These are phyloP conservation scores for Elaeagnus macrophylla DNA, from an alignment of 306 rosid genomes.

Conservation along the genomic window DNA sequence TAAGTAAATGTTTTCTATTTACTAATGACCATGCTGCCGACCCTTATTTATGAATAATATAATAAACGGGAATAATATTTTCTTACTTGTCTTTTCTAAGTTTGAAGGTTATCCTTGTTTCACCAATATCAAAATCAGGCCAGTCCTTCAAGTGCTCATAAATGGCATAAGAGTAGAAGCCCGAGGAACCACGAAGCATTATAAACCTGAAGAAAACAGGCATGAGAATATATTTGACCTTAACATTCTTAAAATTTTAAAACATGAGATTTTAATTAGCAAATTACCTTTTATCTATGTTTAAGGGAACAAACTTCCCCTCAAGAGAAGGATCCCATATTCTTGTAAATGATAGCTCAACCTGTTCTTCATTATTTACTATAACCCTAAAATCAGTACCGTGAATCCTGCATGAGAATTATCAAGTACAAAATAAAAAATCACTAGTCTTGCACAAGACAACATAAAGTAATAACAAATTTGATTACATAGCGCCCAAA, in stretches of 20 bases:
- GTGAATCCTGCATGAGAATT: constrained; percentile 59
- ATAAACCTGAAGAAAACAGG: constrained; percentile 47
- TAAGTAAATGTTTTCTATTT: no score
- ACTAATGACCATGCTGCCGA: no score
- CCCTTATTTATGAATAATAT: neutral
- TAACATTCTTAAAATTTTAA: constrained; percentile 4
- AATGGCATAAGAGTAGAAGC: constrained; percentile 82
- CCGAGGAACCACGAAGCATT: constrained; percentile 73
- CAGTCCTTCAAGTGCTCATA: constrained; percentile 73
- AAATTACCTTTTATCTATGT: constrained; percentile 83
- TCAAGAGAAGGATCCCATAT: constrained; percentile 84
- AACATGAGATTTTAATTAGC: neutral
- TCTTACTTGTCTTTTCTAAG: constrained; percentile 70
- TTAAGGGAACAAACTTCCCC: constrained; percentile 77
- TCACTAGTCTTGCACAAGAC: neutral
- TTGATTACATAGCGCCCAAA: neutral
- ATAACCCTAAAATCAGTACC: constrained; percentile 64
- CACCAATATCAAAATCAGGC: constrained; percentile 71
- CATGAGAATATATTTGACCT: constrained; percentile 10
- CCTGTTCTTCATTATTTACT: constrained; percentile 77
- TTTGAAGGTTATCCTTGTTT: constrained; percentile 84
- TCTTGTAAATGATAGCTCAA: constrained; percentile 75
- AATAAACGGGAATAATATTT: neutral
- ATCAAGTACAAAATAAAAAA: constrained; percentile 11
- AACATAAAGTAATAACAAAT: neutral